A percentile compares a stretch with the other conserved stretches of the same genome.
These are phyloP conservation scores for Suhomyces vadensis DNA, from an alignment of 805 yeast species.

Conservation along the genomic window DNA sequence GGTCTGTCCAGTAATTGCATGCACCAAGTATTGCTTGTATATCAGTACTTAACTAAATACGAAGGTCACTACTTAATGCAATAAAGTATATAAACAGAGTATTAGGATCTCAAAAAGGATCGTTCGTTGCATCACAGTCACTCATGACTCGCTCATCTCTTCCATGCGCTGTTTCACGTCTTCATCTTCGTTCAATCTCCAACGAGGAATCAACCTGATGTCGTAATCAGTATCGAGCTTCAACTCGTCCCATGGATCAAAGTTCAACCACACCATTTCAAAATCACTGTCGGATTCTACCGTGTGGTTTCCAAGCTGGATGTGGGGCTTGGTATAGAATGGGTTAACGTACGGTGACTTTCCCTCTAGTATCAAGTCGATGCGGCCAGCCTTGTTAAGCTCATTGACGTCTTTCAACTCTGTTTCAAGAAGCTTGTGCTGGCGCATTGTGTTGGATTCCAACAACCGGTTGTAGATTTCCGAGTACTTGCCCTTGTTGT, in stretches of 20 bases:
- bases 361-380: slow-evolving; percentile 38
- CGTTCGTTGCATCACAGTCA: too few relatives aligned
- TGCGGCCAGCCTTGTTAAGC: slow-evolving; percentile 36
- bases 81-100: too few relatives aligned
- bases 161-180: neutral
- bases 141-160: neutral
- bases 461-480: slow-evolving; percentile 32
- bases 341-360: slow-evolving; percentile 25
- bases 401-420: slow-evolving; percentile 36
- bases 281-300: slow-evolving; percentile 44
- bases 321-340: slow-evolving; percentile 35
- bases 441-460: slow-evolving; percentile 23
- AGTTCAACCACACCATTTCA: slow-evolving; percentile 43
- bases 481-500: slow-evolving; percentile 24
- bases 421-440: slow-evolving; percentile 20
- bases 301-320: slow-evolving; percentile 37
- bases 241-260: slow-evolving; percentile 49
- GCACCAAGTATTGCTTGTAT: too few relatives aligned
- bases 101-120: too few relatives aligned
- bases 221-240: slow-evolving; percentile 40
- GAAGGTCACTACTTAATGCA: too few relatives aligned
- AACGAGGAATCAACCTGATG: slow-evolving; percentile 38
- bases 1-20: too few relatives aligned
- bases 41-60: too few relatives aligned
- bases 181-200: slow-evolving; percentile 11